phyloP scores from a whole-genome alignment of 1,284 basidiomycete genomes.

The Trichosporon asahii region DNA sequence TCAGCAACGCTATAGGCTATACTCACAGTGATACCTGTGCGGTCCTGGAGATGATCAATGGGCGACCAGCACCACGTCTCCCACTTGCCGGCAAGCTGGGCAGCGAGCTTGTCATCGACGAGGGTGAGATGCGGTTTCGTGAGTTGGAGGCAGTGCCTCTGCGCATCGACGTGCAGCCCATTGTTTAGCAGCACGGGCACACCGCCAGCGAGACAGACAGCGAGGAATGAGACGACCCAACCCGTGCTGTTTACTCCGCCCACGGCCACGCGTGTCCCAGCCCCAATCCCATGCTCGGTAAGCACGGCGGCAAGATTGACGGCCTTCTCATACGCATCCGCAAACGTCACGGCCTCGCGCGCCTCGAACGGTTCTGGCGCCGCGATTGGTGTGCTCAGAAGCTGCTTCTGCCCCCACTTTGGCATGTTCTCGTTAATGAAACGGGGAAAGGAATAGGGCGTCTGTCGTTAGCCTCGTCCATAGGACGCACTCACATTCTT shows the following conservation, averaged over 20 bases:
- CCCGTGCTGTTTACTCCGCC: conserved; percentile 39
- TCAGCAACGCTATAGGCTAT: not conserved
- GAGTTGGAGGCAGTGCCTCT: conserved; percentile 34
- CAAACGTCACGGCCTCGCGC: conserved; percentile 32
- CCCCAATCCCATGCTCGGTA: conserved; percentile 30
- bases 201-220: conserved; percentile 39
- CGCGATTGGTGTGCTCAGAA: conserved; percentile 37
- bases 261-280: conserved; percentile 38
- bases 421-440: conserved; percentile 29
- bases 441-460: conserved; percentile 34
- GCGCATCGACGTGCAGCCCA: conserved; percentile 22
- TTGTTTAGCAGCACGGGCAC: conserved; percentile 39
- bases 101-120: conserved; percentile 34
- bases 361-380: conserved; percentile 16
- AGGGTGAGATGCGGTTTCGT: conserved; percentile 33
- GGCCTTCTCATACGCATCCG: conserved; percentile 28
- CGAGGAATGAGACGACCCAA: conserved; percentile 41
- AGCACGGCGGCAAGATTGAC: conserved; percentile 36
- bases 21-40: not conserved
- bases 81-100: conserved; percentile 24
- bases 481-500: not conserved
- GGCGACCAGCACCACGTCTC: conserved; percentile 10
- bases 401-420: conserved; percentile 28
- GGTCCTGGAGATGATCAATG: not conserved
- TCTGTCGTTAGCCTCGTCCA: conserved; percentile 18